Percentiles rank a stretch among this genome's conserved stretches.
Conservation (phyloP, 306 rosid genomes). For the Biancaea sappan region DNA sequence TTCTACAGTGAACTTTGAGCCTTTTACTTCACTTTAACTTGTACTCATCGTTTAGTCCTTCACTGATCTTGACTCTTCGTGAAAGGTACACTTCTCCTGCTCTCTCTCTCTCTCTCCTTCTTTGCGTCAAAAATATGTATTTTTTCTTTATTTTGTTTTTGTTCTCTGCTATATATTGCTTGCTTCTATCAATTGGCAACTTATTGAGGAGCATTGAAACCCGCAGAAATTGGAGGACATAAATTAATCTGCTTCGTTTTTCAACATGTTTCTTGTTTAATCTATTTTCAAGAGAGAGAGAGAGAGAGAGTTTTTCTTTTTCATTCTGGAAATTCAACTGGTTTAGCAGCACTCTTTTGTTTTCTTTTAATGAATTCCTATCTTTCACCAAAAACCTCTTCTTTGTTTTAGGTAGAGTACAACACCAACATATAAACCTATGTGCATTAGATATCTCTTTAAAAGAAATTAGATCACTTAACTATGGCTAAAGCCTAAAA, state of each 20-base stretch:
- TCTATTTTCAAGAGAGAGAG: not conserved
- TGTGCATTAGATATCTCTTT: not conserved
- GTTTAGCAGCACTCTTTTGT: too few species aligned
- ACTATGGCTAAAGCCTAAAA: too few species aligned
- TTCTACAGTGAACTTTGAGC: too few species aligned
- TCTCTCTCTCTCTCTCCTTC: not conserved
- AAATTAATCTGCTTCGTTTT: not conserved
- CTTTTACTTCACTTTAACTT: not conserved
- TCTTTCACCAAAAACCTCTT: too few species aligned
- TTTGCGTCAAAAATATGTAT: not conserved
- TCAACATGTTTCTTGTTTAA: not conserved
- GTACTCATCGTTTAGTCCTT: not conserved
- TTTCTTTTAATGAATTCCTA: too few species aligned
- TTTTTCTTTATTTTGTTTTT: not conserved
- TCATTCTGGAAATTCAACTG: not conserved
- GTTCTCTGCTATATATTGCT: too few species aligned
- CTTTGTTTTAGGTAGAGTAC: not conserved
- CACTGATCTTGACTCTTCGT: not conserved
- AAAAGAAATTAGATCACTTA: too few species aligned
- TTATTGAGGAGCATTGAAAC: not conserved
- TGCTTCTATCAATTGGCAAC: not conserved
- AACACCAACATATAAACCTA: too few species aligned
- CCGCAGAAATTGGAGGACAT: not conserved
- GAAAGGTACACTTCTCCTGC: not conserved
- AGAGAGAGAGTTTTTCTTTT: not conserved